A percentile compares a stretch with the other conserved stretches of the same genome.
These are phyloP conservation scores for Picochlorum sp. DNA, from an alignment of 139 green algal species.

Conservation along the genomic window DNA sequence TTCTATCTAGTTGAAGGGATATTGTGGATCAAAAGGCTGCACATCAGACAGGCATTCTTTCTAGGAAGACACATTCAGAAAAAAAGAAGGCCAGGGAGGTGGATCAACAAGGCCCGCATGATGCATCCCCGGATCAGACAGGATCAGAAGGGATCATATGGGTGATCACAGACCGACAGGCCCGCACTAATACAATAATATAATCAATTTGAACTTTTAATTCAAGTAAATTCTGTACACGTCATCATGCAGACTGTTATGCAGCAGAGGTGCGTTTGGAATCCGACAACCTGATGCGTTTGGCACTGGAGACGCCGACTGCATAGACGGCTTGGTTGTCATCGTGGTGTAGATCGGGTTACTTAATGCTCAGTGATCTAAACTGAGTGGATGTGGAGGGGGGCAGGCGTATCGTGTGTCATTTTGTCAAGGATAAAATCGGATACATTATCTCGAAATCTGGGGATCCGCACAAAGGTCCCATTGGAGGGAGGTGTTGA, in stretches of 20 bases:
- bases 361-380: no score
- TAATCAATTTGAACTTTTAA: neutral
- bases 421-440: no score
- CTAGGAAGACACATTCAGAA: no score
- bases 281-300: neutral
- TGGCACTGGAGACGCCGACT: neutral
- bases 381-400: neutral
- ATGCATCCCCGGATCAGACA: neutral
- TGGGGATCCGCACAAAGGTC: neutral
- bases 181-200: neutral
- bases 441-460: conserved; percentile 17
- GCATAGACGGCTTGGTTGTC: no score
- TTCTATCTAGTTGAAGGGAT: no score
- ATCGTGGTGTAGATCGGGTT: no score
- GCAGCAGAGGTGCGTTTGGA: conserved; percentile 19
- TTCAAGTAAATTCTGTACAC: neutral
- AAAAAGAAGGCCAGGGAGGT: no score
- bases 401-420: no score
- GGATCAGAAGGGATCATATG: neutral
- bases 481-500: no score
- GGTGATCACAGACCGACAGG: neutral
- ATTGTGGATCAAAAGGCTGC: no score
- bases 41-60: no score
- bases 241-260: conserved; percentile 24
- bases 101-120: no score